Evolutionary conservation across 2,329 filamentous ascomycete genomes (phyloP), one percentile per base, ranked within the genome.

Genomic region (Cercospora sp.): DNA sequence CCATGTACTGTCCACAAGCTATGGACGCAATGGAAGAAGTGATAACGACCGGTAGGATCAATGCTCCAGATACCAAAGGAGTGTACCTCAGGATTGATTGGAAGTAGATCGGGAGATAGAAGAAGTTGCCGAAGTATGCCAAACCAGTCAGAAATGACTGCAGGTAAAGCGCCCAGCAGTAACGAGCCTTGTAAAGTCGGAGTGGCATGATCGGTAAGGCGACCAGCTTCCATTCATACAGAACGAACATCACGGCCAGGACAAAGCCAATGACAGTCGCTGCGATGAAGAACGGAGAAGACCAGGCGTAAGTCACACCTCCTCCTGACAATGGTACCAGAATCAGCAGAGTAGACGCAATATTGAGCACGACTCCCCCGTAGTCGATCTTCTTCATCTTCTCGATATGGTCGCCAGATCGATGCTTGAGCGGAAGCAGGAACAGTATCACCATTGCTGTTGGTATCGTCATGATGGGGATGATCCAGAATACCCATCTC

Each of bases 291-390:
- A 88, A 83, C 0, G 86, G 80, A 12, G 84, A 87, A 28, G 81
- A 73, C 86, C 86, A 88, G 3, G 80, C 82, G 1, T 85, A 86
- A 21, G 63, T 67, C 55, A 71, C 69, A 2, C 75, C 75, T 65
- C 85, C 87, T 13, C 87, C 87, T 2, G 87, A 89, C 10, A 91
- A 84, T 0, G 88, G 88, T 51, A 91, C 88, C 21, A 90, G 80
- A 1, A 90, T 72, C 10, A 90, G 81, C 8, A 90, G 84, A 26
- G 89, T 84, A 0, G 84, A 87, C 6, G 84, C 78, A 0, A 86
- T 86, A 4, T 84, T 85, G 3, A 83, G 81, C 9, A 88, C 65
- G 0, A 88, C 80, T 1, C 88, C 89, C 28, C 79, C 83, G 70
- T 85, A 88, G 74, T 91, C 88, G 65, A 90, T 87, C 51, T 85